Conservation (phyloP, 2,329 filamentous ascomycete species). For the Hypoxylon sp. region DNA sequence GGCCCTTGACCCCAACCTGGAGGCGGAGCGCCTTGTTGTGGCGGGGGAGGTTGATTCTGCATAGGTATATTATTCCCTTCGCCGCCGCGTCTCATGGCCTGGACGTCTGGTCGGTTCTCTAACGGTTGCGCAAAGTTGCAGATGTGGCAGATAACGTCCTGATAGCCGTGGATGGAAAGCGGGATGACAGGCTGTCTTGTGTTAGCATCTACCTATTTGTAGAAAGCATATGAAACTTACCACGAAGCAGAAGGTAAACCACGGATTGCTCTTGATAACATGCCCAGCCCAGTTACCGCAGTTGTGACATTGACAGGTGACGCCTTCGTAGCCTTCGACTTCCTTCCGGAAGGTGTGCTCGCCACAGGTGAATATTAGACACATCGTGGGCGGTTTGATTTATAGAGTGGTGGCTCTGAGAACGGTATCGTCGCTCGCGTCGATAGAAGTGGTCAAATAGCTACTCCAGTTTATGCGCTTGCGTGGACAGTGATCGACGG, state of each 20-base stretch:
- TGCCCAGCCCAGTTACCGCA: slow-evolving; percentile 75
- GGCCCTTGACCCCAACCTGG: slow-evolving; percentile 31
- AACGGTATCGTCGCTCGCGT: slow-evolving; percentile 10
- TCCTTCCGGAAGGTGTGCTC: slow-evolving; percentile 74
- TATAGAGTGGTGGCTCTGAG: background rate
- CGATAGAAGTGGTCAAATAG: slow-evolving; percentile 8
- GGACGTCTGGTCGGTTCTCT: slow-evolving; percentile 69
- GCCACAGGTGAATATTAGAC: slow-evolving; percentile 74
- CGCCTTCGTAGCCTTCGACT: slow-evolving; percentile 72
- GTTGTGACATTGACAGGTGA: slow-evolving; percentile 75
- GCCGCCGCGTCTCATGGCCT: slow-evolving; percentile 65
- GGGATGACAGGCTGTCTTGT: slow-evolving; percentile 75
- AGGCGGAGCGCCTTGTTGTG: slow-evolving; percentile 52
- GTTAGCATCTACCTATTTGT: slow-evolving; percentile 42
- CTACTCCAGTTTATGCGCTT: background rate
- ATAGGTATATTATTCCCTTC: slow-evolving; percentile 56
- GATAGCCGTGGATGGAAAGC: slow-evolving; percentile 76
- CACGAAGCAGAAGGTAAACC: slow-evolving; percentile 86
- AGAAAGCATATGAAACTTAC: slow-evolving; percentile 59
- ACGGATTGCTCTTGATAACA: slow-evolving; percentile 75
- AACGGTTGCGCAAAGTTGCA: slow-evolving; percentile 82
- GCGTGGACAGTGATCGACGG: background rate
- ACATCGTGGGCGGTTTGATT: slow-evolving; percentile 60
- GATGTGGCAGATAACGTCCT: slow-evolving; percentile 80
- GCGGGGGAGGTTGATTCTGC: slow-evolving; percentile 56